phyloP scores from a whole-genome alignment of 805 yeast genomes.

The Starmerella floris region DNA sequence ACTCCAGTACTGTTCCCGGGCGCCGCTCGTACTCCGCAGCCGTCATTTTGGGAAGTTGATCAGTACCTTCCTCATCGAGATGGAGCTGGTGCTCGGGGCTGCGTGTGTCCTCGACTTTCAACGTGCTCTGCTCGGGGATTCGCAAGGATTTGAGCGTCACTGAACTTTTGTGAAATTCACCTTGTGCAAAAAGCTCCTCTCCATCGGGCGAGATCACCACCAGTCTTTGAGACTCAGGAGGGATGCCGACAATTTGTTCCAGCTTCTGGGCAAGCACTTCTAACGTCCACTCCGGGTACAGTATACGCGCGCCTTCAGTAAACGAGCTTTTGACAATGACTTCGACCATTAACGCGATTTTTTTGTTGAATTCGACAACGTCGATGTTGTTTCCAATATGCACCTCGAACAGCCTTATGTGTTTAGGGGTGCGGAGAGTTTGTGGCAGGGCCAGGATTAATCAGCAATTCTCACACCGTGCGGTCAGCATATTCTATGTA shows the following conservation, averaged over 20 bases:
- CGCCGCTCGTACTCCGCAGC: conserved; percentile 51
- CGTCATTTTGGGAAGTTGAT: conserved; percentile 34
- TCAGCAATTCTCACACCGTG: not conserved
- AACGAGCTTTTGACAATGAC: conserved; percentile 38
- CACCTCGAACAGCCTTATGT: too few relatives aligned
- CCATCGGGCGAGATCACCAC: conserved; percentile 15
- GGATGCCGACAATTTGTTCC: conserved; percentile 64
- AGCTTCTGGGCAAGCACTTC: conserved; percentile 39
- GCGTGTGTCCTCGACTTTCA: conserved; percentile 40
- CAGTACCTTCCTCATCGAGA: conserved; percentile 27
- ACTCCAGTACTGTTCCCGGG: conserved; percentile 50
- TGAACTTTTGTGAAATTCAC: not conserved
- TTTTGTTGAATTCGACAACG: not conserved
- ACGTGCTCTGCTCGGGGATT: conserved; percentile 29
- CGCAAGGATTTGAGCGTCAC: not conserved
- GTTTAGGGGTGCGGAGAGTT: not conserved
- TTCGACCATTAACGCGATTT: conserved; percentile 2
- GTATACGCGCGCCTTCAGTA: conserved; percentile 56
- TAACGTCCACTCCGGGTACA: conserved; percentile 51
- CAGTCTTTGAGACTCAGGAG: conserved; percentile 37
- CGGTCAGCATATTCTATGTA: too few relatives aligned
- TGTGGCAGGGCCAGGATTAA: not conserved
- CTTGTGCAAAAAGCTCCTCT: not conserved
- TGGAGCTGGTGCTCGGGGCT: conserved; percentile 23
- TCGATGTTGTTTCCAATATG: too few relatives aligned